These are phyloP conservation scores for Cairneyella variabilis DNA, from an alignment of 495 filamentous ascomycete genomes.

Conservation along the genomic window DNA sequence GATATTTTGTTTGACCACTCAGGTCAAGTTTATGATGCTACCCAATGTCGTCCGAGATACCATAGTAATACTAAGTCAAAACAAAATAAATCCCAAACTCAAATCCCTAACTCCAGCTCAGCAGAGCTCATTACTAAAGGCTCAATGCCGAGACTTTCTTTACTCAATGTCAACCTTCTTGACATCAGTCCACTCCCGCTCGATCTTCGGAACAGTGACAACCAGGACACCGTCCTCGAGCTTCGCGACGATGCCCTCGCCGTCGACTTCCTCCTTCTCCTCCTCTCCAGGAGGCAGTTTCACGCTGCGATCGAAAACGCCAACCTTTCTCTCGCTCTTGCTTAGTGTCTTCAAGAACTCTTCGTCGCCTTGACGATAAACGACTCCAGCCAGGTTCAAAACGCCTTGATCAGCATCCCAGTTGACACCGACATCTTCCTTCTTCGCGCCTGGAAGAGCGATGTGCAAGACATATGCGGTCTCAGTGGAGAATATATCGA, in stretches of 20 bases:
- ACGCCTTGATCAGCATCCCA: conserved; percentile 65
- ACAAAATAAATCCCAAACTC: conserved; percentile 6
- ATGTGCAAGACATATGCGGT: conserved; percentile 63
- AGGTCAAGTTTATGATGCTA: conserved; percentile 11
- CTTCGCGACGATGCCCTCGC: conserved; percentile 64
- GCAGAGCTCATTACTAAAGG: background rate
- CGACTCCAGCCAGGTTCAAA: conserved; percentile 64
- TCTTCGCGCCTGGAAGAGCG: conserved; percentile 71
- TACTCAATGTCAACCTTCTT: conserved; percentile 58
- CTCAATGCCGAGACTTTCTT: background rate
- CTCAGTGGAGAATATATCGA: conserved; percentile 69
- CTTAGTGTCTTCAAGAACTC: conserved; percentile 63
- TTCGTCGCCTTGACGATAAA: conserved; percentile 68
- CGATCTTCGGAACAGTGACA: conserved; percentile 65
- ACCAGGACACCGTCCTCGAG: conserved; percentile 55
- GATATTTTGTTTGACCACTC: conserved; percentile 14
- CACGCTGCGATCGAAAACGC: conserved; percentile 69
- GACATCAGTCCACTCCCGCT: conserved; percentile 56
- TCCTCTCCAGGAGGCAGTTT: conserved; percentile 46
- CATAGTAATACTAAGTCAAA: conserved; percentile 1
- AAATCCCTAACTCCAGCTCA: conserved; percentile 2
- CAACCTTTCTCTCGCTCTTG: conserved; percentile 63
- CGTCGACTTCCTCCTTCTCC: conserved; percentile 57
- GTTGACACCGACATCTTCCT: conserved; percentile 71
- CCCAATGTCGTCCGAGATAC: background rate